Conservation (phyloP, 768 basidiomycete species). For the Peribolospora baueri region DNA sequence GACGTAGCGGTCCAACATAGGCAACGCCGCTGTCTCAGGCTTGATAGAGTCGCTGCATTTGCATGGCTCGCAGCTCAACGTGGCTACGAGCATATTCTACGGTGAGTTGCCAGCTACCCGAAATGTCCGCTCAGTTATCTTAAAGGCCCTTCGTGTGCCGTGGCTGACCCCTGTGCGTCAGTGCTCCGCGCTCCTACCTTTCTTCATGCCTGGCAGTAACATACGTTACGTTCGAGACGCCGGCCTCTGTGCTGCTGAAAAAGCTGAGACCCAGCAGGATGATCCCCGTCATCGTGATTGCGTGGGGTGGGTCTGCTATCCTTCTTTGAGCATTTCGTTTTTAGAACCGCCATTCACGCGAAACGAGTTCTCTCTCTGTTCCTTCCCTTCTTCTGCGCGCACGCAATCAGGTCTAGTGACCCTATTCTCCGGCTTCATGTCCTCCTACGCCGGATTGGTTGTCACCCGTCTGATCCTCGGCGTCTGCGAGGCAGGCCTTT, state of each 20-base stretch:
- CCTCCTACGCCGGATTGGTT: slow-evolving; percentile 2
- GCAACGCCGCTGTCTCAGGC: background rate
- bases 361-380: too few relatives aligned
- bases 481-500: slow-evolving; percentile 3
- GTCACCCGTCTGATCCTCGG: slow-evolving; percentile 3
- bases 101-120: background rate
- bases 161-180: too few relatives aligned
- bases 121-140: too few relatives aligned
- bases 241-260: slow-evolving; percentile 4
- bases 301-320: slow-evolving; percentile 1
- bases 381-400: too few relatives aligned
- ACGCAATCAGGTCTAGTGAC: background rate
- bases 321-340: too few relatives aligned
- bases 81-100: slow-evolving; percentile 6
- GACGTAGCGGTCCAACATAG: background rate
- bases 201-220: background rate
- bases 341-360: too few relatives aligned
- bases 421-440: slow-evolving; percentile 6
- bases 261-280: background rate
- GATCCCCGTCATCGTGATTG: slow-evolving; percentile 3
- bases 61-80: slow-evolving; percentile 1
- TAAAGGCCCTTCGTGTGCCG: background rate
- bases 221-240: slow-evolving; percentile 4
- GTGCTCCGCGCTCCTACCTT: background rate
- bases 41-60: slow-evolving; percentile 2